phyloP scores from a whole-genome alignment of 202 grass and related monocot species.

The Musa balbisiana region DNA sequence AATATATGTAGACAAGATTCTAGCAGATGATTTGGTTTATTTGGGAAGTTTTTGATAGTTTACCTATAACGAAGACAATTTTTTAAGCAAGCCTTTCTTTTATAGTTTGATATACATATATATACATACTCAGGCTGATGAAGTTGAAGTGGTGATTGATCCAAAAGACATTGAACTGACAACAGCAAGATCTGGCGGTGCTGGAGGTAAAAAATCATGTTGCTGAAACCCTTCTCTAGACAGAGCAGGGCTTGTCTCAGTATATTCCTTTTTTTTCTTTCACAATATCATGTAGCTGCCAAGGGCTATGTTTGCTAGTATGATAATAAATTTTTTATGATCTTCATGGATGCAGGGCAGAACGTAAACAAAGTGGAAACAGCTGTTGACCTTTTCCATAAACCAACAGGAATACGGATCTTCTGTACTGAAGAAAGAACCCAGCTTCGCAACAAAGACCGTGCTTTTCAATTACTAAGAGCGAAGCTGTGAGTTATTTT shows the following conservation, averaged over 20 bases:
- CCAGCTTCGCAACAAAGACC: constrained; percentile 77
- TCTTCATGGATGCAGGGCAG: constrained; percentile 57
- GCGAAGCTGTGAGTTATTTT: constrained; percentile 74
- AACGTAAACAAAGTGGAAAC: constrained; percentile 99
- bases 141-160: constrained; percentile 95
- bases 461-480: constrained; percentile 84
- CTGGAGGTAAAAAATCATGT: constrained; percentile 56
- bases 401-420: constrained; percentile 92
- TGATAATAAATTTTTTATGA: neutral
- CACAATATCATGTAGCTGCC: neutral
- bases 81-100: neutral
- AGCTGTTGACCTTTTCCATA: constrained; percentile 88
- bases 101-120: neutral
- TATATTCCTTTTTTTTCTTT: neutral
- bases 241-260: neutral
- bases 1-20: neutral
- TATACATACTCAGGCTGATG: constrained; percentile 55
- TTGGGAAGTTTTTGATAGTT: no score
- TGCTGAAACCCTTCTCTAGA: constrained; percentile 12
- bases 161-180: constrained; percentile 95
- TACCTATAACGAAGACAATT: no score
- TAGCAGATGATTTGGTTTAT: constrained; percentile 6
- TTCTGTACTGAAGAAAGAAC: constrained; percentile 98
- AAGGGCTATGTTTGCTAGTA: constrained; percentile 6
- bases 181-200: constrained; percentile 92